phyloP scores from a whole-genome alignment of 768 basidiomycete genomes.

The Sporobolomyces roseus region DNA sequence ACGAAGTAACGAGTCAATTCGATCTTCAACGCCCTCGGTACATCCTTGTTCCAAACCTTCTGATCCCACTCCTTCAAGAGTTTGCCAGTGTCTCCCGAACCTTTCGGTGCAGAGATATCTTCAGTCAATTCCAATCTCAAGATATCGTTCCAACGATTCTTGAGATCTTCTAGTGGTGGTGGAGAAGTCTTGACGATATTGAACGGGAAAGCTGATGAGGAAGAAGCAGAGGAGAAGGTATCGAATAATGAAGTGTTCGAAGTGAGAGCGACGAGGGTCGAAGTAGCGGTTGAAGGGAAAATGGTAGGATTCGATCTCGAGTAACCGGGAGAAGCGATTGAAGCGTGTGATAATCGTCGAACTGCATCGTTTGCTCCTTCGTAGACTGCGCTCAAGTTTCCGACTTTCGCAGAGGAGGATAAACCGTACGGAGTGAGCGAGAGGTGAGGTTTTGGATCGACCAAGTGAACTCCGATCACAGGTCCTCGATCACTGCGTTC shows the following conservation, averaged over 20 bases:
- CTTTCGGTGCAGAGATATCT: no score
- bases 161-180: neutral
- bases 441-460: neutral
- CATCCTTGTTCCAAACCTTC: constrained; percentile 6
- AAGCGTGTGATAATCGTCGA: constrained; percentile 19
- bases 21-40: constrained; percentile 20
- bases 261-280: constrained; percentile 32
- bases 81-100: no score
- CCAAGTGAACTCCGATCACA: constrained; percentile 31
- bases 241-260: constrained; percentile 8
- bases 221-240: no score
- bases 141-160: constrained; percentile 16
- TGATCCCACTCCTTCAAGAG: constrained; percentile 27
- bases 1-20: constrained; percentile 32
- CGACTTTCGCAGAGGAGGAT: neutral
- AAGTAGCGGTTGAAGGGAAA: constrained; percentile 18
- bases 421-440: constrained; percentile 15
- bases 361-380: constrained; percentile 17
- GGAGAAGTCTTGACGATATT: constrained; percentile 10
- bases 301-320: constrained; percentile 29
- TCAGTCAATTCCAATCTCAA: constrained; percentile 3
- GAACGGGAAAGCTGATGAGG: neutral
- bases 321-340: constrained; percentile 25
- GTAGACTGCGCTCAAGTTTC: constrained; percentile 4
- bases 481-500: constrained; percentile 37